These are phyloP conservation scores for Penicillium daleae DNA, from an alignment of 495 filamentous ascomycete genomes.

Conservation along the genomic window DNA sequence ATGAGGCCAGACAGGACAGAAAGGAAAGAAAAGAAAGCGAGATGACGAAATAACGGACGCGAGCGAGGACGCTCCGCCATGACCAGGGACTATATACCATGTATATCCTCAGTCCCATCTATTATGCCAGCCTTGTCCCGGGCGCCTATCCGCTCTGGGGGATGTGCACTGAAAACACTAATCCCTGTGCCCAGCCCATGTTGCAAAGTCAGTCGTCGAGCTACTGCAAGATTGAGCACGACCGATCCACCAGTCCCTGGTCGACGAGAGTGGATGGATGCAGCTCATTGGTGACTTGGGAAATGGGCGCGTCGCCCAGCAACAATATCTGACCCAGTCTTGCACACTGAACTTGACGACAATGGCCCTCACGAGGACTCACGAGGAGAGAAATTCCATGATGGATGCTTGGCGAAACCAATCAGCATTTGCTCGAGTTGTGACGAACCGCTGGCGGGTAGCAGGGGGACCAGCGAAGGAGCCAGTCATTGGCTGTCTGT, in stretches of 20 bases:
- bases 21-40: conserved; percentile 30
- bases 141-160: conserved; percentile 20
- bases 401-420: conserved; percentile 8
- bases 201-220: conserved; percentile 16
- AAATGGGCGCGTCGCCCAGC: conserved; percentile 32
- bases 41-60: conserved; percentile 35
- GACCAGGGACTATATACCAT: conserved; percentile 30
- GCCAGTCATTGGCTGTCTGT: conserved; percentile 30
- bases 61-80: conserved; percentile 21
- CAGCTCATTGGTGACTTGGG: conserved; percentile 22
- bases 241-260: conserved; percentile 24
- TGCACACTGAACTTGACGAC: conserved; percentile 1
- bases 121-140: background rate
- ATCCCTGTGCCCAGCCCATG: conserved; percentile 21
- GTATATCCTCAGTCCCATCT: conserved; percentile 9
- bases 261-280: background rate
- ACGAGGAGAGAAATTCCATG: conserved; percentile 5
- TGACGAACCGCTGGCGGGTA: conserved; percentile 26
- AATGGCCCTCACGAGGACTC: background rate
- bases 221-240: conserved; percentile 48
- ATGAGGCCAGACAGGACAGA: conserved; percentile 26
- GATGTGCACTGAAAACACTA: conserved; percentile 14
- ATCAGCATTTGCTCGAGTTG: conserved; percentile 11
- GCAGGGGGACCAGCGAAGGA: conserved; percentile 7
- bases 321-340: conserved; percentile 2